Percentiles rank a stretch among this genome's conserved stretches.
These are phyloP conservation scores for Mucor plumbeus DNA, from an alignment of 371 early-diverging fungal genomes.

Conservation along the genomic window DNA sequence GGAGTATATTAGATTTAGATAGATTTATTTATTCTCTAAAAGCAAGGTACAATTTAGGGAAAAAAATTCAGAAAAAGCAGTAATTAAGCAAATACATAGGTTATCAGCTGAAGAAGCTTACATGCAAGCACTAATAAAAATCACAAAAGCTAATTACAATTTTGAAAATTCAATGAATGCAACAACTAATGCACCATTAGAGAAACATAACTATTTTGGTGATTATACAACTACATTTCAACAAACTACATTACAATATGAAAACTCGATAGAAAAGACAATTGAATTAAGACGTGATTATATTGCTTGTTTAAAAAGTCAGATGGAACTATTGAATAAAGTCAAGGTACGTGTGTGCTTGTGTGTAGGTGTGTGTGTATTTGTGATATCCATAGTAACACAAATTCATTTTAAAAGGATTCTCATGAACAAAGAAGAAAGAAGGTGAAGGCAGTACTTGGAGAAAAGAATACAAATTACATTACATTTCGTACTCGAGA, in stretches of 20 bases:
- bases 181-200: constrained; percentile 7
- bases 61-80: neutral
- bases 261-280: constrained; percentile 40
- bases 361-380: constrained; percentile 13
- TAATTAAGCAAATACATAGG: constrained; percentile 17
- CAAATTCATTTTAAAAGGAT: constrained; percentile 26
- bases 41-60: constrained; percentile 34
- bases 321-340: constrained; percentile 28
- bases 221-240: constrained; percentile 33
- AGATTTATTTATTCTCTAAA: constrained; percentile 41
- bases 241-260: constrained; percentile 35
- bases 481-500: constrained; percentile 43
- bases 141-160: constrained; percentile 20
- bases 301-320: constrained; percentile 23
- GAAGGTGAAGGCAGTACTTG: constrained; percentile 37
- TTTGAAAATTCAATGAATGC: neutral
- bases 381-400: neutral
- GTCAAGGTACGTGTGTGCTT: constrained; percentile 19
- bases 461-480: constrained; percentile 46
- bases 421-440: constrained; percentile 44
- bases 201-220: constrained; percentile 33
- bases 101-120: constrained; percentile 51
- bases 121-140: constrained; percentile 33
- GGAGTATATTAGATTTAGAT: constrained; percentile 51
- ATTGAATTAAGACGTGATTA: constrained; percentile 31